Evolutionary conservation across 768 basidiomycete species (phyloP).

Genomic region (Lactarius vividus): DNA sequence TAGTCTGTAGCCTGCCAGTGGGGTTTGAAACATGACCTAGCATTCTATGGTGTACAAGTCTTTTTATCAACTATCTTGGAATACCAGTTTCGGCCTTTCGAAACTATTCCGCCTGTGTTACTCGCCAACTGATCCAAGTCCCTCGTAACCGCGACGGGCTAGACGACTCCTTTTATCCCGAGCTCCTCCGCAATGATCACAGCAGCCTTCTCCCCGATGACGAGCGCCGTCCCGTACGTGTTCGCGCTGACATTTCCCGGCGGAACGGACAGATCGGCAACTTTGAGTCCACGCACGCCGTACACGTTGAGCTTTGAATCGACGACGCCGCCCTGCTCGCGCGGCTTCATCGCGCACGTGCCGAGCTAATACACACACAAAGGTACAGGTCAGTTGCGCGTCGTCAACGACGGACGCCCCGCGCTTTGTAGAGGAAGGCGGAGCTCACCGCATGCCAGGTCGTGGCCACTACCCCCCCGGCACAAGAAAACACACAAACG

Average conservation of each 20-base stretch:
- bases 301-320: conserved; percentile 60
- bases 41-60: too few relatives aligned
- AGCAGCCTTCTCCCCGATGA: conserved; percentile 59
- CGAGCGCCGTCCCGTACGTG: conserved; percentile 42
- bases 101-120: too few relatives aligned
- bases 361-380: conserved; percentile 39
- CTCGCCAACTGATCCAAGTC: too few relatives aligned
- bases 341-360: conserved; percentile 65
- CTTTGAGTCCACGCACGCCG: conserved; percentile 53
- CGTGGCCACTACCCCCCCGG: conserved; percentile 14
- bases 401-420: not conserved
- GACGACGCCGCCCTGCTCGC: conserved; percentile 57
- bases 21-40: too few relatives aligned
- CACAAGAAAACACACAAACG: not conserved
- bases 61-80: too few relatives aligned
- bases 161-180: conserved; percentile 29
- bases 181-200: conserved; percentile 54
- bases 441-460: conserved; percentile 36
- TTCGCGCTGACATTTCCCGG: conserved; percentile 42
- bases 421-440: not conserved
- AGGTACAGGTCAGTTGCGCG: too few relatives aligned
- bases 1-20: too few relatives aligned
- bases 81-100: conserved; percentile 34
- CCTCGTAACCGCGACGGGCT: not conserved
- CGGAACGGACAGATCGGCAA: conserved; percentile 44